These are phyloP conservation scores for Trichoderma atrobrunneum DNA, from an alignment of 2,329 filamentous ascomycete species.

Conservation along the genomic window DNA sequence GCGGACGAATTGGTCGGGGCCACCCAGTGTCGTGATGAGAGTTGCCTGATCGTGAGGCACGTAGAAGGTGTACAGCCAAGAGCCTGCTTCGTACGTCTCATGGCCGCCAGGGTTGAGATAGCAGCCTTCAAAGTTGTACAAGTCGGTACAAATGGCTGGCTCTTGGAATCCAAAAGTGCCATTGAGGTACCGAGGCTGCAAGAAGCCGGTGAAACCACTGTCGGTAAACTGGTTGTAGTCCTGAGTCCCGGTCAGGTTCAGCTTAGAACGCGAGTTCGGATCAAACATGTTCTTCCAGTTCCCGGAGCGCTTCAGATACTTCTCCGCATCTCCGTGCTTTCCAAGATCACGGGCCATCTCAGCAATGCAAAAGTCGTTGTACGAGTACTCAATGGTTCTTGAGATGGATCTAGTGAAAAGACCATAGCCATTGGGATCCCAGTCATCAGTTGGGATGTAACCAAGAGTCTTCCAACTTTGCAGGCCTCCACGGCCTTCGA, in stretches of 20 bases:
- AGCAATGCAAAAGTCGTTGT: constrained; percentile 72
- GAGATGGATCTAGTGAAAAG: constrained; percentile 67
- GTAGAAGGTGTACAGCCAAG: constrained; percentile 70
- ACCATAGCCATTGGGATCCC: constrained; percentile 61
- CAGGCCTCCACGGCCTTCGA: constrained; percentile 70
- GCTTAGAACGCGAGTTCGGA: constrained; percentile 27
- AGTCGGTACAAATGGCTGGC: constrained; percentile 42
- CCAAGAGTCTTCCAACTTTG: constrained; percentile 67
- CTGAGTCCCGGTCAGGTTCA: constrained; percentile 41
- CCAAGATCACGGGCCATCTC: constrained; percentile 59
- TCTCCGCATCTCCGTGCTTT: constrained; percentile 49
- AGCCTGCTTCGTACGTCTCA: constrained; percentile 64
- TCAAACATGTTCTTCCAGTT: constrained; percentile 71
- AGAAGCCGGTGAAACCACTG: constrained; percentile 52
- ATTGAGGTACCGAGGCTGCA: constrained; percentile 65
- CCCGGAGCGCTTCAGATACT: constrained; percentile 58
- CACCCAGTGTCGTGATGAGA: constrained; percentile 57
- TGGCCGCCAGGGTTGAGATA: constrained; percentile 29
- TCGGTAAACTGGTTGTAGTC: constrained; percentile 48
- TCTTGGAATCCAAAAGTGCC: constrained; percentile 67
- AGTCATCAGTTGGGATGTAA: constrained; percentile 70
- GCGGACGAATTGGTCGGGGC: constrained; percentile 52
- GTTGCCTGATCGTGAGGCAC: constrained; percentile 46
- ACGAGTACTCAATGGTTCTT: constrained; percentile 75
- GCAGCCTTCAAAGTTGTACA: constrained; percentile 45